A percentile compares a stretch with the other conserved stretches of the same genome.
Conservation (phyloP, 352 stramenopile genomes). For the Phytophthora palmivora region DNA sequence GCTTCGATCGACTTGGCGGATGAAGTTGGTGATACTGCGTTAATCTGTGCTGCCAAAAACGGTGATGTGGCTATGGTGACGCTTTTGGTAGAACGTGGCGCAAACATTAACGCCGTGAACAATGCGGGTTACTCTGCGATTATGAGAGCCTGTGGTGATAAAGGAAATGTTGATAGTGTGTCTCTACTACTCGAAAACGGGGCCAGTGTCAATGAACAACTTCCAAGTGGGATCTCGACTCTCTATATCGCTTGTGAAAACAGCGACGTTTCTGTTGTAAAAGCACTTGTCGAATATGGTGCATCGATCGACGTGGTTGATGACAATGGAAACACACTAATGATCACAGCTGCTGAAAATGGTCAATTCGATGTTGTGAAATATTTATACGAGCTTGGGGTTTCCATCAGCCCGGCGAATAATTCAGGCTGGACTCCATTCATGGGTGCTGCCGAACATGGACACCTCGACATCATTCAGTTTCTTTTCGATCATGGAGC, state of each 20-base stretch:
- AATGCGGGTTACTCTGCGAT: background rate
- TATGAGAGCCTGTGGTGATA: conserved; percentile 6
- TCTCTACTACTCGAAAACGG: conserved; percentile 5
- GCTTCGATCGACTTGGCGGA: conserved; percentile 9
- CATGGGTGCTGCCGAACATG: background rate
- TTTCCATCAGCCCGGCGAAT: background rate
- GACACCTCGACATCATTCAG: background rate
- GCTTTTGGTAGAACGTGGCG: conserved; percentile 2
- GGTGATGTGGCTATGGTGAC: conserved; percentile 3
- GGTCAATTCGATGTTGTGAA: background rate
- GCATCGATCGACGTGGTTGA: background rate
- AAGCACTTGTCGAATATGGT: conserved; percentile 1
- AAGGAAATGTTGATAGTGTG: background rate
- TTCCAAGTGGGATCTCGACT: conserved; percentile 10
- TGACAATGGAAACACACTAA: conserved; percentile 4
- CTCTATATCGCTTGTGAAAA: conserved; percentile 7
- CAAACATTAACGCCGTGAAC: background rate
- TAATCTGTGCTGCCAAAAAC: conserved; percentile 6
- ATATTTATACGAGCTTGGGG: background rate
- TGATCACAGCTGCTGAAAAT: conserved; percentile 1
- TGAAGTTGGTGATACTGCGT: conserved; percentile 5
- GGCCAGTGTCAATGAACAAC: conserved; percentile 5
- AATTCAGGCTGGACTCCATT: conserved; percentile 1
- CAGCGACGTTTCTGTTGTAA: conserved; percentile 1
- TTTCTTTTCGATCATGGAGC: conserved; percentile 8